phyloP scores from a whole-genome alignment of 2,329 filamentous ascomycete genomes.

The Rasamsonia emersonii region DNA sequence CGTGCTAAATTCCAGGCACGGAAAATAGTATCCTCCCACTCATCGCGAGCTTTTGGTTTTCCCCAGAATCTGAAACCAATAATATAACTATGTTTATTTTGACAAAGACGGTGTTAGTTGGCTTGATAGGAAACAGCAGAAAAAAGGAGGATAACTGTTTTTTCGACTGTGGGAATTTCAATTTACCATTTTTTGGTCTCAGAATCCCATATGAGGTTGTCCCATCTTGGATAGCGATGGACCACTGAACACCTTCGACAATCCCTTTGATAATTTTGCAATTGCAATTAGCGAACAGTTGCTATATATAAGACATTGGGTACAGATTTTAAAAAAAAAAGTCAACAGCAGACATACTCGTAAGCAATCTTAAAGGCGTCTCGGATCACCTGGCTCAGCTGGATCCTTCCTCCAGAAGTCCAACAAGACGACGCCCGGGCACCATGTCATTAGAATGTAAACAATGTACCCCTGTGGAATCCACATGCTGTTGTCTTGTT shows the following conservation, averaged over 20 bases:
- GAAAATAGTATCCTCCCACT: too few species aligned
- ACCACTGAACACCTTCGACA: not conserved
- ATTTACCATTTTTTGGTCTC: not conserved
- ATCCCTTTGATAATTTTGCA: not conserved
- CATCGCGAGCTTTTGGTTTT: too few species aligned
- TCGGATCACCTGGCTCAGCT: not conserved
- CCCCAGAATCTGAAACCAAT: too few species aligned
- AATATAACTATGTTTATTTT: too few species aligned
- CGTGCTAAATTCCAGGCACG: too few species aligned
- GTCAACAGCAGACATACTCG: too few species aligned
- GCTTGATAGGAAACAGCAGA: too few species aligned
- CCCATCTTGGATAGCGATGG: not conserved
- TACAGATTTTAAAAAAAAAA: too few species aligned
- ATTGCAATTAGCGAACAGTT: not conserved
- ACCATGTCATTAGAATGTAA: not conserved
- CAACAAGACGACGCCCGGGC: not conserved
- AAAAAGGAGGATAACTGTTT: too few species aligned
- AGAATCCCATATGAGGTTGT: not conserved
- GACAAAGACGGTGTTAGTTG: too few species aligned
- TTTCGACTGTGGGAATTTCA: too few species aligned
- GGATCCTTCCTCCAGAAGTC: not conserved
- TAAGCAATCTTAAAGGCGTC: not conserved
- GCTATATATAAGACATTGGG: too few species aligned
- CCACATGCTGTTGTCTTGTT: not conserved
- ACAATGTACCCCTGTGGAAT: not conserved